Evolutionary conservation across 495 filamentous ascomycete genomes (phyloP).

Genomic region (Hypoxylon cercidicola): DNA sequence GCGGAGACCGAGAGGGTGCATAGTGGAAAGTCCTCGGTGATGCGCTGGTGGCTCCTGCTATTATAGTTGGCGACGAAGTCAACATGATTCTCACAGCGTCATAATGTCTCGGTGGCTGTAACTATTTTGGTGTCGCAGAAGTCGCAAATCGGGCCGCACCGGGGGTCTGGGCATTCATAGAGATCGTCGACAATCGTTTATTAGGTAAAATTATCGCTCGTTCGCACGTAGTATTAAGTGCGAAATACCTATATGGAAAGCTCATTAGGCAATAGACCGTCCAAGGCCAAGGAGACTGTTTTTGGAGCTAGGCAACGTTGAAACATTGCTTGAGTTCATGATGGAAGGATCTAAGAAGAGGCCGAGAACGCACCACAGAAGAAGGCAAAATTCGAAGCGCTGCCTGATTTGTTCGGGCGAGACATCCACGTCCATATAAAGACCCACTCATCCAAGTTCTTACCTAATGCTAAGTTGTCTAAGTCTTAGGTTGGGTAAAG

Average conservation of each 20-base stretch:
- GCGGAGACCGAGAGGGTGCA: slow-evolving; percentile 55
- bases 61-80: slow-evolving; percentile 57
- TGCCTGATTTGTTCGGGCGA: slow-evolving; percentile 33
- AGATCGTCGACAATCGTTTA: slow-evolving; percentile 18
- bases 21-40: slow-evolving; percentile 61
- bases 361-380: slow-evolving; percentile 34
- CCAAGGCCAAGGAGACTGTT: slow-evolving; percentile 25
- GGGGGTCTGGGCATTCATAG: slow-evolving; percentile 27
- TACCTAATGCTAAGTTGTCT: slow-evolving; percentile 9
- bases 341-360: slow-evolving; percentile 21
- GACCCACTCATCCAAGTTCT: slow-evolving; percentile 33
- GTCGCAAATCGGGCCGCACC: slow-evolving; percentile 32
- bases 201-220: slow-evolving; percentile 17
- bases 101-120: slow-evolving; percentile 35
- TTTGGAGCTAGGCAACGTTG: slow-evolving; percentile 33
- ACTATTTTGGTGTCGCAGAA: slow-evolving; percentile 6
- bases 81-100: slow-evolving; percentile 57
- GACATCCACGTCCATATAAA: slow-evolving; percentile 13
- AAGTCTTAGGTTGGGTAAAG: too few relatives aligned
- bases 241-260: slow-evolving; percentile 17
- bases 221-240: slow-evolving; percentile 2
- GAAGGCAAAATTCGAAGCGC: slow-evolving; percentile 29
- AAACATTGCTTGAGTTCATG: slow-evolving; percentile 34
- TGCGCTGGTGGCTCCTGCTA: slow-evolving; percentile 53
- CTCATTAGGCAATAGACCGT: slow-evolving; percentile 23